phyloP scores from a whole-genome alignment of 164 flowering plant species.

The Vitis cinerea region DNA sequence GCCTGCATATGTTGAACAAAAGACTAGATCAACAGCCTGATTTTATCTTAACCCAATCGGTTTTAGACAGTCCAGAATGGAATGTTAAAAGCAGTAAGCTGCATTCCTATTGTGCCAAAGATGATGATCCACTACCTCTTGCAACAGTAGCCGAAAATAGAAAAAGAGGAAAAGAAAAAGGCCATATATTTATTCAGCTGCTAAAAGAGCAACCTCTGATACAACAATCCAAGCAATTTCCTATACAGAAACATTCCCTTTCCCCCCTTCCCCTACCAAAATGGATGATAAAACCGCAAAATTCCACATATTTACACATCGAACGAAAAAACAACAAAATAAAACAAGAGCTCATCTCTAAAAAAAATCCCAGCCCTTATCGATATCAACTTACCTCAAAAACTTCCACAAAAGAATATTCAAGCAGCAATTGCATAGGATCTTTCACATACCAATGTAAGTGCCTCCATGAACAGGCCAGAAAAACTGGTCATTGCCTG shows the following conservation, averaged over 20 bases:
- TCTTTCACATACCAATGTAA: conserved; percentile 63
- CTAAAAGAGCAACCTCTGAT: conserved; percentile 16
- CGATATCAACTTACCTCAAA: conserved; percentile 13
- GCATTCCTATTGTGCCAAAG: no score
- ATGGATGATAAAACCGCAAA: conserved; percentile 22
- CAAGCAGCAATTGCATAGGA: conserved; percentile 45
- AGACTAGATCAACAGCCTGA: no score
- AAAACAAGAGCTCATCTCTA: conserved; percentile 7
- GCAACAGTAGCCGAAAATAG: background rate
- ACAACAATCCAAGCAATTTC: conserved; percentile 40
- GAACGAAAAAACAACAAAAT: conserved; percentile 9
- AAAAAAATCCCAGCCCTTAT: conserved; percentile 30
- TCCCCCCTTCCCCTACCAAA: conserved; percentile 12
- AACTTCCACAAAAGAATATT: background rate
- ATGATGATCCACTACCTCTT: background rate
- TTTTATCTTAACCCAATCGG: no score
- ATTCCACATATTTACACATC: conserved; percentile 38
- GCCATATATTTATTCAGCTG: conserved; percentile 19
- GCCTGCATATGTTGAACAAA: no score
- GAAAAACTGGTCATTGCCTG: conserved; percentile 93
- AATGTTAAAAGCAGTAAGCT: no score
- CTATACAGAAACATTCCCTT: conserved; percentile 36
- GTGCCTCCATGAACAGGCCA: conserved; percentile 59
- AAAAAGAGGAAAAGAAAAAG: no score
- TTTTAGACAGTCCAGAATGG: no score